Evolutionary conservation across 2,329 filamentous ascomycete species (phyloP).

Genomic region (Lachnellula hyalina): DNA sequence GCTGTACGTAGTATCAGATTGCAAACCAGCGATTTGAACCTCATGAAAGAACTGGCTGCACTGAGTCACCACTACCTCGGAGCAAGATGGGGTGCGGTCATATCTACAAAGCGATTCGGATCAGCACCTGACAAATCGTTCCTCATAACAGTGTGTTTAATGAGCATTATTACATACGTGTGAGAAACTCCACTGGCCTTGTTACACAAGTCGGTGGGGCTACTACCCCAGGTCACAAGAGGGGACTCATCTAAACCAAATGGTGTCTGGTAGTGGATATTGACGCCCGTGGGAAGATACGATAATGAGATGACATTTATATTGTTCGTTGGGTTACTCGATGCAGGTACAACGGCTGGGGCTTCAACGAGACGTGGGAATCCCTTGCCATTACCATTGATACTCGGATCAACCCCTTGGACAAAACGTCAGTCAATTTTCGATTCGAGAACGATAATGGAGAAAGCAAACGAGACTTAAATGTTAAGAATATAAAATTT

Average conservation of each 20-base stretch:
- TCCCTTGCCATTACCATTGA: constrained; percentile 48
- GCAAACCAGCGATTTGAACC: constrained; percentile 38
- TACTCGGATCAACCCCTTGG: constrained; percentile 39
- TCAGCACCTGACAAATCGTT: neutral
- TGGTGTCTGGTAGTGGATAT: constrained; percentile 49
- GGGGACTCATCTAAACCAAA: constrained; percentile 45
- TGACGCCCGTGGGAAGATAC: constrained; percentile 44
- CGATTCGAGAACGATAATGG: too few species aligned
- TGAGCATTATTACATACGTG: constrained; percentile 30
- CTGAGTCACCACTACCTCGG: constrained; percentile 40
- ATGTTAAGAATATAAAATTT: too few species aligned
- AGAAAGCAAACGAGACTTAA: too few species aligned
- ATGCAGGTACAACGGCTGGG: constrained; percentile 43
- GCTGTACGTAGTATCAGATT: constrained; percentile 44
- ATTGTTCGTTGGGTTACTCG: constrained; percentile 43
- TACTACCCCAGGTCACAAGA: constrained; percentile 39
- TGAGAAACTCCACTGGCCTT: constrained; percentile 35
- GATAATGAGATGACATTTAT: constrained; percentile 47
- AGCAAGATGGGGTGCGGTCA: constrained; percentile 46
- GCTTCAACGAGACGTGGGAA: constrained; percentile 45
- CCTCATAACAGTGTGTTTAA: neutral
- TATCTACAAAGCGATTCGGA: constrained; percentile 34
- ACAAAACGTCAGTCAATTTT: too few species aligned
- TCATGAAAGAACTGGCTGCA: constrained; percentile 49
- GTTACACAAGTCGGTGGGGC: constrained; percentile 30